These are phyloP conservation scores for Chamaecrista fasciculata DNA, from an alignment of 306 rosid species.

Conservation along the genomic window DNA sequence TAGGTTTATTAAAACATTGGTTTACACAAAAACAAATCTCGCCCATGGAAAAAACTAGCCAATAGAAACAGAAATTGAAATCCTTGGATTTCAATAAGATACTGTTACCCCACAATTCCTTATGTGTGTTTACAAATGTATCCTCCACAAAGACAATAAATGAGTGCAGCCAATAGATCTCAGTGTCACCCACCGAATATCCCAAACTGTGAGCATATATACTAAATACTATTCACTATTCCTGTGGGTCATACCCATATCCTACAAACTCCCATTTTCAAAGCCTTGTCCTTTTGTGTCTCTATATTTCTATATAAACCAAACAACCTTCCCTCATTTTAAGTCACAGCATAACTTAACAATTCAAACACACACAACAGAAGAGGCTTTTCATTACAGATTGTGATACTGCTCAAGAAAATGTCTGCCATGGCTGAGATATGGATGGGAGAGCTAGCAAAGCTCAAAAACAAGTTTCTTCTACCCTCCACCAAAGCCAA, in stretches of 20 bases:
- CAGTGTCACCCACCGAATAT: constrained; percentile 33
- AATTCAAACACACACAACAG: background rate
- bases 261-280: background rate
- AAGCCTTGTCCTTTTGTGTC: background rate
- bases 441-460: constrained; percentile 70
- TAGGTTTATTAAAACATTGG: too few species aligned
- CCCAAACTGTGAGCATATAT: constrained; percentile 27
- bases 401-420: background rate
- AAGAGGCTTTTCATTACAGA: background rate
- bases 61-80: too few species aligned
- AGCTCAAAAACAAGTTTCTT: constrained; percentile 52
- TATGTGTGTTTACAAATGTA: too few species aligned
- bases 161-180: background rate
- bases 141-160: too few species aligned
- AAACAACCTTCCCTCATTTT: background rate
- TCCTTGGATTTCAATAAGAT: too few species aligned
- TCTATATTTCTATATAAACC: constrained; percentile 30
- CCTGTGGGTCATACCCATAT: too few species aligned
- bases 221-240: too few species aligned
- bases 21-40: too few species aligned
- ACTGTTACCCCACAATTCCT: too few species aligned
- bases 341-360: background rate
- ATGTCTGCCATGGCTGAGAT: constrained; percentile 68
- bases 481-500: constrained; percentile 35
- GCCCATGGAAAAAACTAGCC: too few species aligned